Evolutionary conservation across 345 rosid genomes (phyloP), one percentile per base, ranked within the genome.

Genomic region (Eucalyptus sideroxylon): DNA sequence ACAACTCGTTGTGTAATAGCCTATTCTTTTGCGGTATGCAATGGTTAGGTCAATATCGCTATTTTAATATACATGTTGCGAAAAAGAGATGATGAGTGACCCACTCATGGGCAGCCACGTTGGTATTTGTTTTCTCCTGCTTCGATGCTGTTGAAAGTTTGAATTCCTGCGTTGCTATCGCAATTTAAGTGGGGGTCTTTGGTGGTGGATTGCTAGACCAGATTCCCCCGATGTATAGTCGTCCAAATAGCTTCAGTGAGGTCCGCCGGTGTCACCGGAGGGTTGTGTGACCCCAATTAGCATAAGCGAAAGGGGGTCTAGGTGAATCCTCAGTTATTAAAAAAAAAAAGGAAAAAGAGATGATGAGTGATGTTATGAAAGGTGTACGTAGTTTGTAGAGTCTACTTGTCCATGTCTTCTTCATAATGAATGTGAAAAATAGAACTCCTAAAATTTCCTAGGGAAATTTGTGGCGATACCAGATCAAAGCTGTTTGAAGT

Each of bases 261-360:
- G 53, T 50, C 17, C 3, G 53, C 53, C 17, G 17, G 7, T 50
- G 53, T 15, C 53, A 50, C 17, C 7, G 17, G 3, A 50, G 53
- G 53, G 53, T 50, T 50, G 24, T 53, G 59, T 53, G 59, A 53
- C 4, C 59, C 59, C 10, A 1, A 19, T 53, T 53, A 17, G 56
- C 9, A 1, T 53, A 17, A 17, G 59, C 2, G 9, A 53, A 53
- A 53, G 4, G 24, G 21, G 59, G 59, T 3, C 0, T 2, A 3
- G 4, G 21, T 1, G 4, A 1, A 17, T 19, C 24, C 59, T 17
- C 2, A 0, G 4, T 53, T 19, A 17, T 50, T 53, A 8, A 53
- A 7, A 53, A 17, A 53, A 53, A 17, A 19, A 53, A 17, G 1
- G 2, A 56, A 55, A 15, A 23, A 55, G 60, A 55, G 27, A 56